Percentiles rank a stretch among this genome's conserved stretches.
phyloP scores from a whole-genome alignment of 495 filamentous ascomycete species.

The Melanomma pulvis-pyrius region DNA sequence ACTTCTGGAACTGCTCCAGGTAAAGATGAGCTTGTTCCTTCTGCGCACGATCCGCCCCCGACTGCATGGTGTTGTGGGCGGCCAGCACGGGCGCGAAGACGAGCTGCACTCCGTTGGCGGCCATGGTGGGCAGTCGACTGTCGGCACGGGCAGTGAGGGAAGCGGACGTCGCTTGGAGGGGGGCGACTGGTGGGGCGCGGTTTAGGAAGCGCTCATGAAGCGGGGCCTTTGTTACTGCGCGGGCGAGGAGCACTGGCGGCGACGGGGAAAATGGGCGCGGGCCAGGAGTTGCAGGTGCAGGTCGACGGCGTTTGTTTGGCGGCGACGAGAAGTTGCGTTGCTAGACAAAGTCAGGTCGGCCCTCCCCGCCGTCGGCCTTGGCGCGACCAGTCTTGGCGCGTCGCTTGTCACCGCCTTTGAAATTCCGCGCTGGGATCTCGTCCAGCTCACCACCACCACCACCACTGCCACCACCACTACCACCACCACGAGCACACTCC shows the following conservation, averaged over 20 bases:
- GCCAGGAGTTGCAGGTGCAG: neutral
- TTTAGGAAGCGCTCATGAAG: neutral
- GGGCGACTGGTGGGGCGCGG: neutral
- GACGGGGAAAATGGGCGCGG: neutral
- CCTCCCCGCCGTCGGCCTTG: conserved; percentile 5
- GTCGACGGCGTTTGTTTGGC: conserved; percentile 6
- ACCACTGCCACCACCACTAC: neutral
- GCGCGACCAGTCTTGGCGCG: neutral
- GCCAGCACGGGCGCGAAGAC: conserved; percentile 82
- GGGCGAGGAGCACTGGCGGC: neutral
- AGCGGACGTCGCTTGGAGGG: conserved; percentile 28
- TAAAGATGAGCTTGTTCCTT: conserved; percentile 90
- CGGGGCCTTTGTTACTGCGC: neutral
- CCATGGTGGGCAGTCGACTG: conserved; percentile 57
- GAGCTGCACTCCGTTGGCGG: conserved; percentile 65
- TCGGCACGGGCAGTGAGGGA: conserved; percentile 7
- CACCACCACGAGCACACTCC: no score
- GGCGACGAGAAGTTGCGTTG: conserved; percentile 1
- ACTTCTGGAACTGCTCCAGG: conserved; percentile 97
- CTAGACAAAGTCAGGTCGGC: conserved; percentile 8
- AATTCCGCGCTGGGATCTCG: neutral
- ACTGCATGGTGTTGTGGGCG: conserved; percentile 86
- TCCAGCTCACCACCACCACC: neutral
- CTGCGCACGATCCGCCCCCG: conserved; percentile 76
- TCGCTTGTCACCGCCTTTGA: neutral